These are phyloP conservation scores for Beauveria varroae DNA, from an alignment of 2,329 filamentous ascomycete species.

Conservation along the genomic window DNA sequence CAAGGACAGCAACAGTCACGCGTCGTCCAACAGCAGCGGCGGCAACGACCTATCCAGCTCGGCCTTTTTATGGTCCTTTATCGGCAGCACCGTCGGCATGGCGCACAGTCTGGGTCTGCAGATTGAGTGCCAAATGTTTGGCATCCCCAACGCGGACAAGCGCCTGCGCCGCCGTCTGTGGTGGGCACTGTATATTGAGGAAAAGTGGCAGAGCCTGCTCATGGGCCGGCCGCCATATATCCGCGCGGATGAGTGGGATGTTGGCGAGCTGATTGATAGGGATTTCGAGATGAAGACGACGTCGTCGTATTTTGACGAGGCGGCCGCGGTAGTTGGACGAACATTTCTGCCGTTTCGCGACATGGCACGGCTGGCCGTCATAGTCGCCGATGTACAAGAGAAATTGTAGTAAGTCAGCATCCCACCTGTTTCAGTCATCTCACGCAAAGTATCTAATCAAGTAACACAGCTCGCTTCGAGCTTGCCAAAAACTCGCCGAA, in stretches of 20 bases:
- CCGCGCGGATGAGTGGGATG: conserved; percentile 24
- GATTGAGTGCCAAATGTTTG: conserved; percentile 29
- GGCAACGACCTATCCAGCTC: conserved; percentile 20
- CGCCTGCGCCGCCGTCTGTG: conserved; percentile 28
- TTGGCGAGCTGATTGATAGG: conserved; percentile 6
- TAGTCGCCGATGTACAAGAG: conserved; percentile 12
- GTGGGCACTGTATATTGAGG: conserved; percentile 32
- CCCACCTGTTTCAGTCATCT: neutral
- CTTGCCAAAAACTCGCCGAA: conserved; percentile 12
- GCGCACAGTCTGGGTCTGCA: conserved; percentile 27
- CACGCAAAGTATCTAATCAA: neutral
- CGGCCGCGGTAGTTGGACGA: neutral
- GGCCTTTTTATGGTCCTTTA: conserved; percentile 28
- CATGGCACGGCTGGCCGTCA: conserved; percentile 11
- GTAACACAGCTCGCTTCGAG: conserved; percentile 6
- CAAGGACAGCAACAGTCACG: conserved; percentile 1
- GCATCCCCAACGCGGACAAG: conserved; percentile 30
- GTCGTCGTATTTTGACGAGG: conserved; percentile 7
- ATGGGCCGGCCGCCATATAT: conserved; percentile 29
- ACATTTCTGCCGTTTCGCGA: conserved; percentile 11
- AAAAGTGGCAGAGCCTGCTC: conserved; percentile 30
- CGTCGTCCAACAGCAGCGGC: neutral
- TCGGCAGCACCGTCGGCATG: conserved; percentile 27
- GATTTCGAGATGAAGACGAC: conserved; percentile 9
- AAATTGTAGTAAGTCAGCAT: conserved; percentile 12